Base-by-base conservation (phyloP, 139 green algal species). In the Chlamydomonas schloesseri region DNA sequence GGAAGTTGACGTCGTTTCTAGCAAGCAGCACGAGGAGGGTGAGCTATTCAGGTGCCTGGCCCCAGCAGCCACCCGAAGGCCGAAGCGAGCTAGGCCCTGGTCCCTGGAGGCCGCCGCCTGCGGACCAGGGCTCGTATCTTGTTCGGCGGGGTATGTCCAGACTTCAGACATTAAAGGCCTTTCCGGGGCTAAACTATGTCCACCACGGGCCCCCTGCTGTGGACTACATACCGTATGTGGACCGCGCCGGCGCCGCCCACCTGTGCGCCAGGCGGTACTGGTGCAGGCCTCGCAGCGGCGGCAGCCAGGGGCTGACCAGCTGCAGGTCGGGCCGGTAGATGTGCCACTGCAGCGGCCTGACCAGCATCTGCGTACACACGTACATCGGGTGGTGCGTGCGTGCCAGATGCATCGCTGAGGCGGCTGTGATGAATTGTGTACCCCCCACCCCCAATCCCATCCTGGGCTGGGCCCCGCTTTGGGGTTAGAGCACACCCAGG, bases 211-310 rank as follows among this genome's bases (percentile, higher is more conserved):
- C n/a, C n/a, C n/a, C n/a, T n/a, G n/a, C n/a, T n/a, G n/a, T 36
- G 8, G 64, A 34, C 10, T 15, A 13, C 20, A 21, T 13, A 29
- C 15, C 42, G 29, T 13, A 8, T 42, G 14, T 71, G n/a, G 42
- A 17, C 65, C 14, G 29, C 9, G 10, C 10, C 29, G 65, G 28
- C 34, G 31, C 36, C 34, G 34, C 76, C 29, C 76, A 84, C 78
- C 65, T 37, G 65, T 84, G 78, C 78, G 76, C 9, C 47, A 84
- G 42, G 24, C 57, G 65, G 47, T 84, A 84, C 2, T 18, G 21
- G 6, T 10, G 0, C 33, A 84, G 20, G 31, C 78, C 78, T 0
- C 21, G n/a, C n/a, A 84, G 78, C 31, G 78, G 65, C 0, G 46
- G 37, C 10, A 18, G 3, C 78, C 78, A 84, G 46, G 78, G 78